A percentile compares a stretch with the other conserved stretches of the same genome.
phyloP scores from a whole-genome alignment of 129 eudicot species.

The Scalesia atractyloides region DNA sequence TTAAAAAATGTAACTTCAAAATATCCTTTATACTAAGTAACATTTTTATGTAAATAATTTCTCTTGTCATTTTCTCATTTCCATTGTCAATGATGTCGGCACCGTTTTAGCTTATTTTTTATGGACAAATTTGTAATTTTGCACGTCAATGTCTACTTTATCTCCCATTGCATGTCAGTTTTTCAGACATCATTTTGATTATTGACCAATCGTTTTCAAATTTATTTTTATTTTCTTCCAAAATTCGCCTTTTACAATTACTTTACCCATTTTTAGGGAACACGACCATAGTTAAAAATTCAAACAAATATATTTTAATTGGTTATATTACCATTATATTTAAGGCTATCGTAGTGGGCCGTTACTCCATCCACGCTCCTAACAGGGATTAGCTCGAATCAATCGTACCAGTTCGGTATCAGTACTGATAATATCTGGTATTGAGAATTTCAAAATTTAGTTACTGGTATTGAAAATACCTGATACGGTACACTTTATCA shows the following conservation, averaged over 20 bases:
- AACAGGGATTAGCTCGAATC: too few relatives aligned
- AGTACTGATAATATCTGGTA: too few relatives aligned
- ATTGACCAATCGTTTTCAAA: slow-evolving; percentile 18
- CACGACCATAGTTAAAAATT: not conserved
- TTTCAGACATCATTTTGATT: not conserved
- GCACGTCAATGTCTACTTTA: not conserved
- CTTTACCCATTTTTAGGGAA: not conserved
- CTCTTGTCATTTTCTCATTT: slow-evolving; percentile 12
- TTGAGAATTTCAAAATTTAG: too few relatives aligned
- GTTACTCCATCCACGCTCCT: too few relatives aligned
- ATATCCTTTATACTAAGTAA: not conserved
- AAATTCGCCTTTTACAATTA: not conserved
- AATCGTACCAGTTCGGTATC: too few relatives aligned
- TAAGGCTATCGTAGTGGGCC: too few relatives aligned
- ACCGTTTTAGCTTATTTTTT: not conserved
- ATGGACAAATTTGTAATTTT: slow-evolving; percentile 6
- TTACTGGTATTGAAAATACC: too few relatives aligned
- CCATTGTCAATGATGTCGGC: slow-evolving; percentile 14
- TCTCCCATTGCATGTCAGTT: not conserved
- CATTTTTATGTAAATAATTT: not conserved
- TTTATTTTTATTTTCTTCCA: not conserved
- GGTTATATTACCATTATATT: too few relatives aligned
- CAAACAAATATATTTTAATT: not conserved
- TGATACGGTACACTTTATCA: too few relatives aligned
- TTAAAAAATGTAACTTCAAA: not conserved